These are phyloP conservation scores for Tephrocybe sp. DNA, from an alignment of 768 basidiomycete species.

Conservation along the genomic window DNA sequence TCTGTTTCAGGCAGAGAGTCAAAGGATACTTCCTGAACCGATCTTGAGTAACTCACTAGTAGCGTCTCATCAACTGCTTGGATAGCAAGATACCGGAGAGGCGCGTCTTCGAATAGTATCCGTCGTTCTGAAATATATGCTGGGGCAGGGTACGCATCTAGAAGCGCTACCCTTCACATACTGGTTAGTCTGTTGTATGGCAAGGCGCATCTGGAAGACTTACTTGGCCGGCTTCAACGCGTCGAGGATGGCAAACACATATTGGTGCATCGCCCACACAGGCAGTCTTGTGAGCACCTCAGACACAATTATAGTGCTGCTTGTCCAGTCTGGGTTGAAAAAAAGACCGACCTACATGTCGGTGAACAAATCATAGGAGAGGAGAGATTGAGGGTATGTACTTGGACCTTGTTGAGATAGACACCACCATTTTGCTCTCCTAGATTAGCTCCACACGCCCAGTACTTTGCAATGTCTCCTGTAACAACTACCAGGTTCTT, in stretches of 20 bases:
- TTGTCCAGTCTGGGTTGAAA: conserved; percentile 51
- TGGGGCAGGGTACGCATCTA: conserved; percentile 54
- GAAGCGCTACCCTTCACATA: conserved; percentile 39
- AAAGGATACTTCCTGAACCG: neutral
- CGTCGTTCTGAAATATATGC: conserved; percentile 42
- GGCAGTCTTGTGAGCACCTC: conserved; percentile 52
- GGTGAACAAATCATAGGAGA: neutral
- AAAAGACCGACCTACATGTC: conserved; percentile 46
- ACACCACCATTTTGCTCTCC: conserved; percentile 52
- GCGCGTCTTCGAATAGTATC: conserved; percentile 40
- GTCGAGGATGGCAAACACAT: conserved; percentile 42
- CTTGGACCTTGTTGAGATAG: conserved; percentile 45
- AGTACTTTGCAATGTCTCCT: conserved; percentile 44
- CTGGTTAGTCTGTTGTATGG: neutral
- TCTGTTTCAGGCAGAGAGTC: conserved; percentile 26
- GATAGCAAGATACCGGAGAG: conserved; percentile 52
- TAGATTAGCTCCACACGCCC: conserved; percentile 51
- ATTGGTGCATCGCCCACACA: conserved; percentile 47
- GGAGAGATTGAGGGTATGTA: conserved; percentile 21
- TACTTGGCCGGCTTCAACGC: conserved; percentile 48
- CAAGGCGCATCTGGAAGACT: neutral
- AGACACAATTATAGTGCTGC: conserved; percentile 48
- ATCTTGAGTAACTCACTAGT: conserved; percentile 21
- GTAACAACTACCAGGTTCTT: conserved; percentile 43
- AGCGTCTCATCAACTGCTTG: conserved; percentile 16